Conservation (phyloP, 2,329 filamentous ascomycete genomes). For the Pezicula rhizophila region DNA sequence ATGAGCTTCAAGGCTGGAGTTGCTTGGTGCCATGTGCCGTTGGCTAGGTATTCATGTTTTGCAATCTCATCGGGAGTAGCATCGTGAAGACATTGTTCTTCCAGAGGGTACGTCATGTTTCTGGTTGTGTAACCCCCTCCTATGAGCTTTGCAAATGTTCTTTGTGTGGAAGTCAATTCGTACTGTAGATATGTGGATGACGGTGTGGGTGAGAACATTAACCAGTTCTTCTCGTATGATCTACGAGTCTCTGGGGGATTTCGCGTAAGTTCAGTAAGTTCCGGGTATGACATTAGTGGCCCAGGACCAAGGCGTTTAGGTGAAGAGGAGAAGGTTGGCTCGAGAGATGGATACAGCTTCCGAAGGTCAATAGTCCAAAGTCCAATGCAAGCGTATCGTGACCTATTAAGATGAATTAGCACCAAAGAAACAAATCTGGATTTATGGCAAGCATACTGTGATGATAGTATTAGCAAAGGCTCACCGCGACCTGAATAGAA, state of each 20-base stretch:
- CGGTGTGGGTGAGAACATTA: constrained; percentile 29
- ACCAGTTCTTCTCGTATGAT: constrained; percentile 35
- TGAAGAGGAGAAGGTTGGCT: constrained; percentile 13
- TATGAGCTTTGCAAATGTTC: constrained; percentile 19
- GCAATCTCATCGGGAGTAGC: constrained; percentile 7
- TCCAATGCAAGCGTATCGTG: constrained; percentile 20
- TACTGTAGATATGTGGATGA: constrained; percentile 32
- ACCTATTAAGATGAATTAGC: constrained; percentile 9
- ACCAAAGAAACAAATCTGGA: constrained; percentile 10
- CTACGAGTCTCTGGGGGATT: constrained; percentile 28
- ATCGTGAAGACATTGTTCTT: constrained; percentile 15
- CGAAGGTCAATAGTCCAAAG: constrained; percentile 20
- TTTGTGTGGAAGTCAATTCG: constrained; percentile 25
- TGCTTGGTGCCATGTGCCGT: constrained; percentile 31
- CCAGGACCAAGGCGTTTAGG: constrained; percentile 17
- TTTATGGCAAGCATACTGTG: constrained; percentile 21
- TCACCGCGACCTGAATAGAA: constrained; percentile 34
- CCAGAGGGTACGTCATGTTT: constrained; percentile 14
- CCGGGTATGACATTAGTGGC: constrained; percentile 19
- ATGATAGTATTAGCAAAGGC: constrained; percentile 32
- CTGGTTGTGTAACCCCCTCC: constrained; percentile 18
- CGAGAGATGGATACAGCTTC: constrained; percentile 11
- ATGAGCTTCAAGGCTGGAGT: constrained; percentile 32
- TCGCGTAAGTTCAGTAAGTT: constrained; percentile 32
- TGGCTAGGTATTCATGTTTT: constrained; percentile 8